Evolutionary conservation across 352 stramenopile species (phyloP), one percentile per base, ranked within the genome.

Genomic region (Globisporangium recalcitrans): DNA sequence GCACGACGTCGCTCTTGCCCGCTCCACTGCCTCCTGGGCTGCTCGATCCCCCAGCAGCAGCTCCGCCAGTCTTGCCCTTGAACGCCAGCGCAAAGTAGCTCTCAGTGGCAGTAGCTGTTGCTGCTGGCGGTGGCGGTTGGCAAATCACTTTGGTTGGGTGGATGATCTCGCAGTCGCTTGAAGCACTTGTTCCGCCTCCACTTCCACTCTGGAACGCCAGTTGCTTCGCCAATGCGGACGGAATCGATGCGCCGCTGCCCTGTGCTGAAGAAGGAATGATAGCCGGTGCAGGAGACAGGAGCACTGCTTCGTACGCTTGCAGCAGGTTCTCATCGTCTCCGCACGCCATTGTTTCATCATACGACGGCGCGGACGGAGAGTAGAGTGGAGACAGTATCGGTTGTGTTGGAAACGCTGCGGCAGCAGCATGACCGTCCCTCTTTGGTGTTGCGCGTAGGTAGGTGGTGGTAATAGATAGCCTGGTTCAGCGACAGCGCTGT

Each of bases 41-140:
- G 38, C 8, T 46, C 14, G 38, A 10, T 44, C n/a, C 0, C 11
- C 22, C 51, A 58, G 59, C 36, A 26, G 34, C 29, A 40, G 55
- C 62, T 1, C 29, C 34, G 11, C 48, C 22, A 10, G 56, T 62
- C 19, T 52, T 78, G 1, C 64, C 57, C 49, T 72, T 83, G 59
- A 87, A 87, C 8, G 77, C 77, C 19, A 87, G 64, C 22, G 75
- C 73, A 14, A 82, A 51, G 58, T 83, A 87, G 34, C 84, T 46
- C 60, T n/a, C 27, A 60, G 34, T 49, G 5, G n/a, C n/a, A n/a
- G n/a, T 48, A 0, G 47, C 24, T 59, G 46, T 44, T 53, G 4
- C 48, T 26, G 55, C 58, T 2, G 58, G 63, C 11, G 56, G 46
- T 7, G 64, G 62, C 13, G 64, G 68, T 19, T 22, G 24, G 11